phyloP scores from a whole-genome alignment of 2,329 filamentous ascomycete species.

The Penicillium aurantiogriseum region DNA sequence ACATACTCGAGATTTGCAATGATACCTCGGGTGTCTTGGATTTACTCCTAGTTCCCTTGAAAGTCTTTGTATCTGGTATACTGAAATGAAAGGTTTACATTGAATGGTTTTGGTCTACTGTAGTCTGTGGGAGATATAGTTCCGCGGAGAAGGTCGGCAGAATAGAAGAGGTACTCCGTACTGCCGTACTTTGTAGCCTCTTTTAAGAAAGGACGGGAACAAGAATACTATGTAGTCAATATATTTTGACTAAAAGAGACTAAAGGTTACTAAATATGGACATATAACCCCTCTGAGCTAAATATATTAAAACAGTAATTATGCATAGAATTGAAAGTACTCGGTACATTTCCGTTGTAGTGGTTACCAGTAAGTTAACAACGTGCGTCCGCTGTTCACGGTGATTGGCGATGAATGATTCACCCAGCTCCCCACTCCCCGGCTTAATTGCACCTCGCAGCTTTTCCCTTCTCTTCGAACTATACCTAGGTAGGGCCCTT shows the following conservation, averaged over 20 bases:
- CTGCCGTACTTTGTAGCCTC: background rate
- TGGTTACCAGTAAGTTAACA: constrained; percentile 9
- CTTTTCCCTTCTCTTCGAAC: constrained; percentile 8
- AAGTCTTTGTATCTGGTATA: constrained; percentile 2
- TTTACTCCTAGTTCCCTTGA: background rate
- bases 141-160: background rate
- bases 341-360: background rate
- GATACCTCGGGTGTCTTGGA: constrained; percentile 10
- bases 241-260: background rate
- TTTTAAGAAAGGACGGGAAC: too few relatives aligned
- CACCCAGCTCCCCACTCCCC: constrained; percentile 21
- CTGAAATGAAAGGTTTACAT: background rate
- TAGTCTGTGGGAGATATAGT: background rate
- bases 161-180: background rate
- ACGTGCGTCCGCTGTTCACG: constrained; percentile 20
- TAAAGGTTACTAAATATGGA: background rate
- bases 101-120: too few relatives aligned
- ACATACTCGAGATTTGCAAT: constrained; percentile 12
- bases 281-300: background rate
- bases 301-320: background rate
- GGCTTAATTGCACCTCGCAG: constrained; percentile 13
- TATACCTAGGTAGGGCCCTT: background rate
- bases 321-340: background rate
- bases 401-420: constrained; percentile 22
- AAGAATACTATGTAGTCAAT: too few relatives aligned